Base-by-base conservation (phyloP, 139 green algal species). In the Chlamydomonas schloesseri region DNA sequence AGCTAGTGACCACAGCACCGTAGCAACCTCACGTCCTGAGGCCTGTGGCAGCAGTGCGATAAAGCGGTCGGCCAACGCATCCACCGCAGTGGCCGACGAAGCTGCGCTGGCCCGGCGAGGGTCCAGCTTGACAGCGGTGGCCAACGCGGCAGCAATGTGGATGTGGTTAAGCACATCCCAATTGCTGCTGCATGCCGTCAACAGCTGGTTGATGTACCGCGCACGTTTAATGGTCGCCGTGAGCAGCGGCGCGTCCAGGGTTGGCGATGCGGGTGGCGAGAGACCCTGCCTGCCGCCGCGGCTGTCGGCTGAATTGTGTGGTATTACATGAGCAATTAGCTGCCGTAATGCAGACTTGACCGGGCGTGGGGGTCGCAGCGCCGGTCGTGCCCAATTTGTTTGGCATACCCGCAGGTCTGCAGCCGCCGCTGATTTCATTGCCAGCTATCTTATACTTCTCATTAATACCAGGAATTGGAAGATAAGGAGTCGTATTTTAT, bases 1-100 rank as follows among this genome's bases (percentile, higher is more conserved):
- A 33, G 79, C 79, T 11, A 85, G 79, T 0, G 65, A 36, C 79
- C 79, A 76, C 10, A 85, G 65, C 42, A 85, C 79, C 10, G 31
- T 76, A 3, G 79, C 33, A 4, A 76, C 67, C 67, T 85, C 79
- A 0, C 79, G 79, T 11, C 33, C 0, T 1, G 79, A 58, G 24
- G 79, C 67, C 8, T 1, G 1, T 18, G 46, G 8, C 21, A 85
- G 67, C 37, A 60, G 20, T 8, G 18, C 0, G 0, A 3, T 29
- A 13, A 85, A 76, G 47, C 20, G 79, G 0, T 15, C 8, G 3
- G 46, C n/a, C 5, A 85, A 23, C 0, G 11, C 9, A 53, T 69
- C 67, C 13, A 85, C 31, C 0, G 42, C 42, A 5, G 42, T 55
- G 23, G 42, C 14, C 20, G n/a, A 18, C n/a, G 17, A n/a, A 14